Evolutionary conservation across 2,329 filamentous ascomycete species (phyloP).

Genomic region (Trichophyton rubrum): DNA sequence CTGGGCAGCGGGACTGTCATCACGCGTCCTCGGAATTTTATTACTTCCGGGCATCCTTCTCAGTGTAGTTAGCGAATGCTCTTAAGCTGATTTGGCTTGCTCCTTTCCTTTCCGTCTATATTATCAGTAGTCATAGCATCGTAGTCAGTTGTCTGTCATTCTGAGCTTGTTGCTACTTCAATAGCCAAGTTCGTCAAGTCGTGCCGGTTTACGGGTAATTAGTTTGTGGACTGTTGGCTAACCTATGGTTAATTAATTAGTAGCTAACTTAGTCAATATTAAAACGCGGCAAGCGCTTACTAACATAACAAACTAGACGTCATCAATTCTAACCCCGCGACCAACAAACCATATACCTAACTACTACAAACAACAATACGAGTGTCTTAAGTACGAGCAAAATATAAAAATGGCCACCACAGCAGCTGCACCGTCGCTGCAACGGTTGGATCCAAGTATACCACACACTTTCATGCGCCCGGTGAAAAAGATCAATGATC

Average conservation of each 20-base stretch:
- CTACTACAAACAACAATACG: neutral
- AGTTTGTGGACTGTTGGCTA: too few species aligned
- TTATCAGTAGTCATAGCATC: neutral
- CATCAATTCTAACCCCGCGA: neutral
- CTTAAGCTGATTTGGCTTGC: neutral
- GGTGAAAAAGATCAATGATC: slow-evolving; percentile 71
- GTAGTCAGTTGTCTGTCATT: neutral
- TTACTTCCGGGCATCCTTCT: neutral
- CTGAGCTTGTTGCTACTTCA: neutral
- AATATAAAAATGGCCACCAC: neutral
- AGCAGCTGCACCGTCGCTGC: slow-evolving; percentile 27
- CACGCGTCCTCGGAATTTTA: neutral
- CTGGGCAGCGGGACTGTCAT: neutral
- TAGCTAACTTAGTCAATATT: neutral
- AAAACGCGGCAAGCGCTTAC: neutral
- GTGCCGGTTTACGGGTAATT: neutral
- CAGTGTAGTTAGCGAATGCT: too few species aligned
- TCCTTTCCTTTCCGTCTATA: neutral
- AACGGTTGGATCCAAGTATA: slow-evolving; percentile 35
- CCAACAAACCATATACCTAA: neutral
- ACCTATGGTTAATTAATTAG: neutral
- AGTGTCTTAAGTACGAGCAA: neutral
- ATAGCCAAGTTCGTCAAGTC: neutral
- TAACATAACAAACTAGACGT: neutral
- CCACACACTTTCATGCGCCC: slow-evolving; percentile 54